phyloP scores from a whole-genome alignment of 768 basidiomycete genomes.

The Kwoniella dendrophila region DNA sequence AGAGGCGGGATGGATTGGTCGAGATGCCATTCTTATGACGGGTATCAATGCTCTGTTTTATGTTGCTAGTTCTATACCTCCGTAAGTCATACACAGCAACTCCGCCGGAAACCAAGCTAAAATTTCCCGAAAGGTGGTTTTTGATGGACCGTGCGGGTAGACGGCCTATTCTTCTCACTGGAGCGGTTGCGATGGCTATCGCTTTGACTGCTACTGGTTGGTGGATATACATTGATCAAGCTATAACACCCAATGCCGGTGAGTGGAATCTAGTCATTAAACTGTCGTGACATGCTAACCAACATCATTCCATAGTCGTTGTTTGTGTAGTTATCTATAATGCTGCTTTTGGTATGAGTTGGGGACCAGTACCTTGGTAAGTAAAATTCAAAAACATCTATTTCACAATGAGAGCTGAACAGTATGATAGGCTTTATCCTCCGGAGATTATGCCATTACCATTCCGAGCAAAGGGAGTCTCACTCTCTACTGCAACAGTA shows the following conservation, averaged over 20 bases:
- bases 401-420: neutral
- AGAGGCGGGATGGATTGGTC: conserved; percentile 95
- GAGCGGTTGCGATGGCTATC: conserved; percentile 84
- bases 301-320: conserved; percentile 68
- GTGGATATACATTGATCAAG: conserved; percentile 90
- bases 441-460: conserved; percentile 80
- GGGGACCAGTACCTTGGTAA: conserved; percentile 83
- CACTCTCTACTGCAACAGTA: conserved; percentile 81
- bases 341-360: conserved; percentile 80
- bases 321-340: conserved; percentile 88
- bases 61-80: conserved; percentile 74
- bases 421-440: conserved; percentile 46
- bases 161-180: conserved; percentile 79
- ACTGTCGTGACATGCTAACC: neutral
- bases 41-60: conserved; percentile 75
- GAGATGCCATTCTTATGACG: conserved; percentile 92
- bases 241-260: conserved; percentile 72
- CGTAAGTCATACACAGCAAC: conserved; percentile 62
- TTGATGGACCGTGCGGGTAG: conserved; percentile 90
- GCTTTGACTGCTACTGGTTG: conserved; percentile 79
- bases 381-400: neutral
- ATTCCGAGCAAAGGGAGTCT: conserved; percentile 93
- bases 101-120: neutral
- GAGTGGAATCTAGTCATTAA: conserved; percentile 4
- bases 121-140: conserved; percentile 69